These are phyloP conservation scores for Pseudopyricularia cyperi DNA, from an alignment of 2,329 filamentous ascomycete species.

Conservation along the genomic window DNA sequence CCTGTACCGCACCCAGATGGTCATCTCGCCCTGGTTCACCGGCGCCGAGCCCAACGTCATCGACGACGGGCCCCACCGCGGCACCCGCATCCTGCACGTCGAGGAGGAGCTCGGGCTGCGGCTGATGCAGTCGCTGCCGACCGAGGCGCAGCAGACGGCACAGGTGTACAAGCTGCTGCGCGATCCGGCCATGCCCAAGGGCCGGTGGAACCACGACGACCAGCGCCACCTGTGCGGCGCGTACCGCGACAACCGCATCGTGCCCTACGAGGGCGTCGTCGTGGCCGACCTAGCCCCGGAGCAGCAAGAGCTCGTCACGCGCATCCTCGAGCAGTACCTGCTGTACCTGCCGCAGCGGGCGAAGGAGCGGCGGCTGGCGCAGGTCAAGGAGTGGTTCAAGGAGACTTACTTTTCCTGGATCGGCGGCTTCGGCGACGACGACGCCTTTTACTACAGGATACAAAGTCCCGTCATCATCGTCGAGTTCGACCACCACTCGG, in stretches of 20 bases:
- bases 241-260: conserved; percentile 63
- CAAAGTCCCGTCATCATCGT: conserved; percentile 63
- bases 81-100: conserved; percentile 50
- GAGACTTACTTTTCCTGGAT: conserved; percentile 78
- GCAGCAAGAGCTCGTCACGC: conserved; percentile 41
- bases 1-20: conserved; percentile 49
- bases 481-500: conserved; percentile 72
- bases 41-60: conserved; percentile 70
- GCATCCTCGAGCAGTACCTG: conserved; percentile 51
- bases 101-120: conserved; percentile 53
- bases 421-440: conserved; percentile 50
- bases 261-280: conserved; percentile 58
- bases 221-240: conserved; percentile 68
- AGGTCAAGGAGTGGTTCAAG: conserved; percentile 40
- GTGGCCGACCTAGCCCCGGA: conserved; percentile 32
- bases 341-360: conserved; percentile 51
- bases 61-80: conserved; percentile 47
- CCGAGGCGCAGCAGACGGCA: conserved; percentile 31
- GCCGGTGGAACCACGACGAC: conserved; percentile 70
- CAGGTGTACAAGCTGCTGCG: conserved; percentile 46
- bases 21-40: conserved; percentile 64
- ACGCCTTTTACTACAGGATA: conserved; percentile 67
- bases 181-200: conserved; percentile 52
- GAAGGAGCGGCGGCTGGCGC: conserved; percentile 37
- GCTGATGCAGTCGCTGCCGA: conserved; percentile 52